Conservation (phyloP, 257 asterid species). For the Striga asiatica region DNA sequence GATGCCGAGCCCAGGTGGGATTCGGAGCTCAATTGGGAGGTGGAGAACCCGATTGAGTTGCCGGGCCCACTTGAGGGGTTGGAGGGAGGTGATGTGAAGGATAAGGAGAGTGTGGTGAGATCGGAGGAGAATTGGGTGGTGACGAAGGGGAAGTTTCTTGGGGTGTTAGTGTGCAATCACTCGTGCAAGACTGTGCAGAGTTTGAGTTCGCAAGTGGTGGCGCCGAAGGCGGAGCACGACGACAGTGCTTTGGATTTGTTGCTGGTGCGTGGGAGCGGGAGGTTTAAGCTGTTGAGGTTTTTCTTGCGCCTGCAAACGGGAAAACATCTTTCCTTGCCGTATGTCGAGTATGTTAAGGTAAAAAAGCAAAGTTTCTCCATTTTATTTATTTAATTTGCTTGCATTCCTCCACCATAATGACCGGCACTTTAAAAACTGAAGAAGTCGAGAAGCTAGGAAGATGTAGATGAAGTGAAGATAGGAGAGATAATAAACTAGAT, state of each 20-base stretch:
- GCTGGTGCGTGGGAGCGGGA: constrained; percentile 83
- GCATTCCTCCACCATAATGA: too few species aligned
- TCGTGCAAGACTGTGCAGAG: constrained; percentile 92
- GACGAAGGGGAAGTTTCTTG: constrained; percentile 67
- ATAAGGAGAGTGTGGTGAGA: constrained; percentile 29
- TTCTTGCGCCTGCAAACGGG: constrained; percentile 77
- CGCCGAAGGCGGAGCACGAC: constrained; percentile 94
- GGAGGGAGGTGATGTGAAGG: constrained; percentile 23
- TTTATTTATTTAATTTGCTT: too few species aligned
- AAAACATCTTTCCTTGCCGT: constrained; percentile 72
- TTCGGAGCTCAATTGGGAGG: constrained; percentile 53
- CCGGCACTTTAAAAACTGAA: too few species aligned
- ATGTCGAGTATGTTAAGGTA: constrained; percentile 94
- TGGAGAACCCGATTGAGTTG: constrained; percentile 63
- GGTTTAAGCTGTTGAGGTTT: constrained; percentile 77
- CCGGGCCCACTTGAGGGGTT: constrained; percentile 51
- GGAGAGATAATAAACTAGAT: too few species aligned
- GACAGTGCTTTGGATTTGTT: constrained; percentile 75
- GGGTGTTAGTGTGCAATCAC: constrained; percentile 84
- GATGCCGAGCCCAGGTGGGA: constrained; percentile 99
- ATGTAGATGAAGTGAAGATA: too few species aligned
- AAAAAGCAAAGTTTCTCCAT: constrained; percentile 7
- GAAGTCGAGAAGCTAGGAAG: too few species aligned
- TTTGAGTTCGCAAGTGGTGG: constrained; percentile 90
- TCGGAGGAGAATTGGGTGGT: constrained; percentile 79